Conservation (phyloP, 2,329 filamentous ascomycete species). For the Fusarium torulosum region DNA sequence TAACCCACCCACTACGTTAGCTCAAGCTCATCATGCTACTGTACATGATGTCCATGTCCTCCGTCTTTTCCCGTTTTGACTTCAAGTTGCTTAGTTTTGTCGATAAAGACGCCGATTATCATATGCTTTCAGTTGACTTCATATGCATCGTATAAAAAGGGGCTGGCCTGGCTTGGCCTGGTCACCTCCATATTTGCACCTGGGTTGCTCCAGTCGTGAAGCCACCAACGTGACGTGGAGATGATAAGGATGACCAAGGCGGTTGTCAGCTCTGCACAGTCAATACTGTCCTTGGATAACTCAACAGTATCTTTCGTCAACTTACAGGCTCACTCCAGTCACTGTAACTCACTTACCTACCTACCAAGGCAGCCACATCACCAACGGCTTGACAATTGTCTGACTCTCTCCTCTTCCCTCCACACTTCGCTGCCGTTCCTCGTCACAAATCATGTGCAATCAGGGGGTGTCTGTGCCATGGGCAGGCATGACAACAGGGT, state of each 20-base stretch:
- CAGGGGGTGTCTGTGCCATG: slow-evolving; percentile 20
- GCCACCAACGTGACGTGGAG: slow-evolving; percentile 10
- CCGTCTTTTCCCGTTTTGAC: not conserved
- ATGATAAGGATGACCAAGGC: slow-evolving; percentile 8
- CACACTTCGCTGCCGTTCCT: slow-evolving; percentile 8
- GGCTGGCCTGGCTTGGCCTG: slow-evolving; percentile 1
- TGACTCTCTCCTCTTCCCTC: slow-evolving; percentile 16
- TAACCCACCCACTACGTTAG: slow-evolving; percentile 16
- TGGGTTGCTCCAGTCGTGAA: not conserved
- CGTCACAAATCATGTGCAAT: slow-evolving; percentile 29
- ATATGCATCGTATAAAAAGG: slow-evolving; percentile 2
- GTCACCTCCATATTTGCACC: not conserved
- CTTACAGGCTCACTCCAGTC: slow-evolving; percentile 18
- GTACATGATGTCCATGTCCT: not conserved
- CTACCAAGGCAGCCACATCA: slow-evolving; percentile 18
- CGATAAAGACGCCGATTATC: not conserved
- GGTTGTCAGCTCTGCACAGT: slow-evolving; percentile 5
- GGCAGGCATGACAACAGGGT: slow-evolving; percentile 21
- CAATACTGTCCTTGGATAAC: slow-evolving; percentile 14
- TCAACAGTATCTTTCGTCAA: slow-evolving; percentile 2
- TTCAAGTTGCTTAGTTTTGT: not conserved
- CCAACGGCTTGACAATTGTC: slow-evolving; percentile 12
- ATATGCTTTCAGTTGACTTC: not conserved
- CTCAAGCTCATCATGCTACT: slow-evolving; percentile 13
- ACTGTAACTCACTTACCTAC: slow-evolving; percentile 1